A percentile compares a stretch with the other conserved stretches of the same genome.
Evolutionary conservation across 208 protist genomes (phyloP).

Genomic region (Trypanosoma vivax): DNA sequence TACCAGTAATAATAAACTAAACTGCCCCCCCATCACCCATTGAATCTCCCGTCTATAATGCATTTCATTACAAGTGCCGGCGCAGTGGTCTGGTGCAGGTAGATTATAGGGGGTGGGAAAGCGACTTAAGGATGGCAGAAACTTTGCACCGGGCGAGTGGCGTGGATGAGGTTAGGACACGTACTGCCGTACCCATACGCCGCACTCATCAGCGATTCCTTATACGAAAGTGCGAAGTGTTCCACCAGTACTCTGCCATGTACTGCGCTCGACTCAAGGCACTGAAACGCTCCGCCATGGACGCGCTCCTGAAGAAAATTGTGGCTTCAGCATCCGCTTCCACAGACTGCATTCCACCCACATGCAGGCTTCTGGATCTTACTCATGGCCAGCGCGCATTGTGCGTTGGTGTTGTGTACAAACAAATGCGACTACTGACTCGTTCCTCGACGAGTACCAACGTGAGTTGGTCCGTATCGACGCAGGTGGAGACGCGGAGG

Average conservation of each 20-base stretch:
- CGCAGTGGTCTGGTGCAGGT: too few relatives aligned
- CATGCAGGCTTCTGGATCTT: constrained; percentile 64
- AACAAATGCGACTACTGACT: constrained; percentile 84
- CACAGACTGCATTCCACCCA: not conserved
- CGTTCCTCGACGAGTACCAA: constrained; percentile 86
- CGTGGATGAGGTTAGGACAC: not conserved
- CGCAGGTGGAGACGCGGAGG: constrained; percentile 50
- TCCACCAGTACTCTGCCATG: constrained; percentile 83
- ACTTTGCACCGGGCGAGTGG: not conserved
- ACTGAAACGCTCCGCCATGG: constrained; percentile 32
- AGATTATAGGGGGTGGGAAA: not conserved
- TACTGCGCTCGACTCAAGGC: constrained; percentile 63
- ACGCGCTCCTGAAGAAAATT: constrained; percentile 25
- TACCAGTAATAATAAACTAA: too few relatives aligned
- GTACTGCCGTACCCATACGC: constrained; percentile 46
- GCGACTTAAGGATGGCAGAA: not conserved
- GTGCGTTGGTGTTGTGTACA: constrained; percentile 82
- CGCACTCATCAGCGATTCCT: constrained; percentile 82
- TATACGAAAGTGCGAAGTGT: constrained; percentile 60
- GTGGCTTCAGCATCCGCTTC: not conserved
- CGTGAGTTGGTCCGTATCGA: constrained; percentile 79
- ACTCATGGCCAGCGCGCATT: constrained; percentile 39
- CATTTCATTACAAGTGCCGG: too few relatives aligned
- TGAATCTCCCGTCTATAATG: too few relatives aligned
- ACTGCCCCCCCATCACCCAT: too few relatives aligned